These are phyloP conservation scores for Hyaloscypha variabilis DNA, from an alignment of 495 filamentous ascomycete genomes.

Conservation along the genomic window DNA sequence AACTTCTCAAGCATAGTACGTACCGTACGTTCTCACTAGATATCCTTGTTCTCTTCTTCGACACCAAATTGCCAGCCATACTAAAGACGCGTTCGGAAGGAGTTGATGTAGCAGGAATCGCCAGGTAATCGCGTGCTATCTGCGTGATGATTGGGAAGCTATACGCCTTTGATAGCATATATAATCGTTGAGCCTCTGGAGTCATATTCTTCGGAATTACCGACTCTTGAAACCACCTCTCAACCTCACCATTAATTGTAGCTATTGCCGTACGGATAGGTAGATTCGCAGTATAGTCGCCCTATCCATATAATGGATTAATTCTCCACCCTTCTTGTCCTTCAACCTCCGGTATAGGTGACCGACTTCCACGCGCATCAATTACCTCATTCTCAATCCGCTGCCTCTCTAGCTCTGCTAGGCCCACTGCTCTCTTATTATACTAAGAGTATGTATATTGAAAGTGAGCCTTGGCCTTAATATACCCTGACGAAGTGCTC, in stretches of 20 bases:
- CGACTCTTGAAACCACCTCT: too few relatives aligned
- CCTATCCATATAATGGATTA: too few relatives aligned
- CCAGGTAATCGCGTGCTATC: background rate
- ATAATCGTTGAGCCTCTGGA: background rate
- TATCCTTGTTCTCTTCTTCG: background rate
- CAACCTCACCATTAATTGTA: too few relatives aligned
- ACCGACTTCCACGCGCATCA: too few relatives aligned
- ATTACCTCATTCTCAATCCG: too few relatives aligned
- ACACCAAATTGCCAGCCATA: constrained; percentile 37
- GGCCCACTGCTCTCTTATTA: background rate
- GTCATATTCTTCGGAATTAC: background rate
- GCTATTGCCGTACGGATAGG: too few relatives aligned
- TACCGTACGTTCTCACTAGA: background rate
- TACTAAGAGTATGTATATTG: background rate
- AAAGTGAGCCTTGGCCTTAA: background rate
- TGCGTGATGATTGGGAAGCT: background rate
- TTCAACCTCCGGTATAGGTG: too few relatives aligned
- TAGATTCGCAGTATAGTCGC: too few relatives aligned
- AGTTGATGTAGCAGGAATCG: background rate
- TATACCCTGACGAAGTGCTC: too few relatives aligned
- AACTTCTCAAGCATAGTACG: background rate
- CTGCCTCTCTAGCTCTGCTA: background rate
- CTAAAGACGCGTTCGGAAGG: background rate
- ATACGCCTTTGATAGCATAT: background rate
- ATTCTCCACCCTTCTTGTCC: too few relatives aligned